Conservation (phyloP, 2,329 filamentous ascomycete genomes). For the Tolypocladium inflatum region DNA sequence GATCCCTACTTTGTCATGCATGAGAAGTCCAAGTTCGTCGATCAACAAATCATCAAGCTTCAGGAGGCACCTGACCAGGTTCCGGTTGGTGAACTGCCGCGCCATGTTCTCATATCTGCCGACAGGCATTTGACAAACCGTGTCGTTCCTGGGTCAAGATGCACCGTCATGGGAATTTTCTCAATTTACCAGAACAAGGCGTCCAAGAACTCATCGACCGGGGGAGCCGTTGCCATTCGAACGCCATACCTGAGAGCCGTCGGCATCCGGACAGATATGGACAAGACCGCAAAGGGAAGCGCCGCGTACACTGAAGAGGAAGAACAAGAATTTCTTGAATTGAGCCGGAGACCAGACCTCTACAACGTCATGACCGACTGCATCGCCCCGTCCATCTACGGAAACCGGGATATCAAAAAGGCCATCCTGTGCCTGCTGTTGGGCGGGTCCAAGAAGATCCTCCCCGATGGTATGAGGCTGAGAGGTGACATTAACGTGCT, state of each 20-base stretch:
- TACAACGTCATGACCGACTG: slow-evolving; percentile 85
- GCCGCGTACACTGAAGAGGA: slow-evolving; percentile 87
- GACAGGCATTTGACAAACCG: slow-evolving; percentile 92
- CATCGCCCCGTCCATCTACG: slow-evolving; percentile 96
- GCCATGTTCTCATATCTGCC: slow-evolving; percentile 93
- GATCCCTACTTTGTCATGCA: slow-evolving; percentile 96
- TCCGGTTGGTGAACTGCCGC: slow-evolving; percentile 87
- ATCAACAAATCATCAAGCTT: slow-evolving; percentile 95
- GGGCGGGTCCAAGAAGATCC: slow-evolving; percentile 93
- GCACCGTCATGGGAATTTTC: slow-evolving; percentile 93
- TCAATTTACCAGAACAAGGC: slow-evolving; percentile 95
- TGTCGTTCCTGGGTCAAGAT: slow-evolving; percentile 89
- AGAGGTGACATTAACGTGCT: slow-evolving; percentile 98
- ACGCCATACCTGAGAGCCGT: slow-evolving; percentile 92
- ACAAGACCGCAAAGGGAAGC: slow-evolving; percentile 79
- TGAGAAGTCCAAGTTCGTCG: slow-evolving; percentile 88
- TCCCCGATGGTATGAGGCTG: slow-evolving; percentile 95
- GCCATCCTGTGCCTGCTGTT: slow-evolving; percentile 88
- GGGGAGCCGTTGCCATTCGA: slow-evolving; percentile 83
- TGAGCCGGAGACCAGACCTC: slow-evolving; percentile 85
- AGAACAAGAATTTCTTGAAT: slow-evolving; percentile 88
- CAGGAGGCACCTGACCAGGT: slow-evolving; percentile 97
- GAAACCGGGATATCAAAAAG: slow-evolving; percentile 94
- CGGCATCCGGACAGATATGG: slow-evolving; percentile 82
- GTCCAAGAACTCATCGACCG: slow-evolving; percentile 62